Percentiles rank a stretch among this genome's conserved stretches.
phyloP scores from a whole-genome alignment of 148 eudicot species.

The Selenicereus undatus region DNA sequence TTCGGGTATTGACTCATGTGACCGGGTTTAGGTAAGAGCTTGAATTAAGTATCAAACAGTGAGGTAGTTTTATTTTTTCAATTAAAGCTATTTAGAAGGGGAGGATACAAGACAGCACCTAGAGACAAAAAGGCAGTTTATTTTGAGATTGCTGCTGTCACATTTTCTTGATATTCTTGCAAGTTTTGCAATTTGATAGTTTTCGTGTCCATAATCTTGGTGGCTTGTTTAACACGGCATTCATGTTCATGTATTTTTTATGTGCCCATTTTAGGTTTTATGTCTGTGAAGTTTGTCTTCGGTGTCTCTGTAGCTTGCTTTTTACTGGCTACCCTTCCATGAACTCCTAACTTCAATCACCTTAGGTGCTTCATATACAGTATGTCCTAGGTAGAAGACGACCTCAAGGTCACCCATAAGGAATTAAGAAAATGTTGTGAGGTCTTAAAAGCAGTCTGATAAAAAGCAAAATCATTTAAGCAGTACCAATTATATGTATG shows the following conservation, averaged over 20 bases:
- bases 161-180: slow-evolving; percentile 11
- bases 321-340: too few species aligned
- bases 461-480: too few species aligned
- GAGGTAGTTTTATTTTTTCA: neutral
- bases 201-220: neutral
- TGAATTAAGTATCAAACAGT: slow-evolving; percentile 5
- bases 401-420: too few species aligned
- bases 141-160: slow-evolving; percentile 8
- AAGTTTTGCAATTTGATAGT: slow-evolving; percentile 18
- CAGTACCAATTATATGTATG: too few species aligned
- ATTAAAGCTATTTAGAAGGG: slow-evolving; percentile 13
- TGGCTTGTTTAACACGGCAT: neutral
- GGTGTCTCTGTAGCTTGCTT: too few species aligned
- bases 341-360: too few species aligned
- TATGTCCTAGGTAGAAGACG: too few species aligned
- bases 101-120: slow-evolving; percentile 14
- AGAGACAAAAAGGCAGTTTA: neutral
- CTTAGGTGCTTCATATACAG: too few species aligned
- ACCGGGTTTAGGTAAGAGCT: slow-evolving; percentile 14
- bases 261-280: neutral
- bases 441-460: too few species aligned
- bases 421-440: too few species aligned
- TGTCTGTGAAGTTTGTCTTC: neutral
- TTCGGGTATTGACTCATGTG: slow-evolving; percentile 71
- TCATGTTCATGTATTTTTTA: neutral